phyloP scores from a whole-genome alignment of 2,329 filamentous ascomycete genomes.

The Neopestalotiopsis clavispora region DNA sequence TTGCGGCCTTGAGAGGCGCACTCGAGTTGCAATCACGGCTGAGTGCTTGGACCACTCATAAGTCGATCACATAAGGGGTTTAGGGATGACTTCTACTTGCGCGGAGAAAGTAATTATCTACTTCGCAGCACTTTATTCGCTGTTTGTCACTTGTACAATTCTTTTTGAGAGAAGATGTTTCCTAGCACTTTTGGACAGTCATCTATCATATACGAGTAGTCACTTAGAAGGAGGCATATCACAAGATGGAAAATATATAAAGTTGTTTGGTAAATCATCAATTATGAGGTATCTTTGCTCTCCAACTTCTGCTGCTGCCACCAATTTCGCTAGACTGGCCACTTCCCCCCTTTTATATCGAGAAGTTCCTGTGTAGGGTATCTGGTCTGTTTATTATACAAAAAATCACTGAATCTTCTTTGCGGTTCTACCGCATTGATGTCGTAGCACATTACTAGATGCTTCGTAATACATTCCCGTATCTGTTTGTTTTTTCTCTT shows the following conservation, averaged over 20 bases:
- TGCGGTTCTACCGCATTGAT: slow-evolving; percentile 5
- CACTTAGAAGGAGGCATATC: too few relatives aligned
- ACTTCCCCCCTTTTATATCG: neutral
- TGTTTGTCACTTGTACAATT: too few relatives aligned
- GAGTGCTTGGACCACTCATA: neutral
- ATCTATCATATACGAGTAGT: too few relatives aligned
- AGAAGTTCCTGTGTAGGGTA: neutral
- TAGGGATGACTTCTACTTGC: neutral
- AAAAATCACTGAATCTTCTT: neutral
- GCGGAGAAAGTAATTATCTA: neutral
- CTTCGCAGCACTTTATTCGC: too few relatives aligned
- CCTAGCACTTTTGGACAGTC: too few relatives aligned
- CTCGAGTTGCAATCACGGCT: slow-evolving; percentile 3
- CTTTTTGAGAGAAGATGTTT: too few relatives aligned
- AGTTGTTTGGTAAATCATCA: neutral
- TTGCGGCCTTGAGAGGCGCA: slow-evolving; percentile 1
- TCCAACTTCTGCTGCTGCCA: neutral
- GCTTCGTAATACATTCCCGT: slow-evolving; percentile 7
- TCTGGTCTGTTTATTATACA: neutral
- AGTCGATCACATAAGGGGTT: neutral
- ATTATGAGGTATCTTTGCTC: neutral
- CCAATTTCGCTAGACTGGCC: neutral
- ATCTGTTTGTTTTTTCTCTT: neutral
- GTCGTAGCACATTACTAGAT: slow-evolving; percentile 12
- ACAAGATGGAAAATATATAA: too few relatives aligned